Evolutionary conservation across 2,329 filamentous ascomycete genomes (phyloP), one percentile per base, ranked within the genome.

Genomic region (Exophiala lecanii-corni): DNA sequence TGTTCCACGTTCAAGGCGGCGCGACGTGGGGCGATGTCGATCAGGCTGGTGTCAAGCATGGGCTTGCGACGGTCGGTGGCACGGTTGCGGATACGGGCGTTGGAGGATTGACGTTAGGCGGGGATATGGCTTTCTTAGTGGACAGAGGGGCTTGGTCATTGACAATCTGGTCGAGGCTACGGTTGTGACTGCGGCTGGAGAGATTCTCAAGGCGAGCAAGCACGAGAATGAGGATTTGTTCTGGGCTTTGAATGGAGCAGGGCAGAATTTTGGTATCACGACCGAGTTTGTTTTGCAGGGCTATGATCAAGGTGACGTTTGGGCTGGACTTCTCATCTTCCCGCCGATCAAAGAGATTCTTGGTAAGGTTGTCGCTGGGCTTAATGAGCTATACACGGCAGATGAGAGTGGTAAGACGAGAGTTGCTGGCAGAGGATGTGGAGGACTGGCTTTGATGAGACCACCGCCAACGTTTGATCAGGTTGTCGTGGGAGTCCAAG

Each of bases 71-170:
- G 1, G 74, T 81, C 0, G 78, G 78, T 6, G 79, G 79, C 2
- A 80, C 78, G 0, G 76, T 82, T 7, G 75, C 75, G 31, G 75
- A 81, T 50, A 82, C 78, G 1, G 79, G 79, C 4, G 73, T 82
- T 4, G 78, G 76, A 2, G 79, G 76, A 0, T 62, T 82, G 10
- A 71, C 73, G 0, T 58, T 81, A 1, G 76, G 76, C 1, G 78
- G 78, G 17, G 78, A 1, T 78, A 76, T 53, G 77, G 79, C 1
- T 72, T 73, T 59, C 61, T 82, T 12, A 72, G 68, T 18, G 73
- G 75, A 1, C 62, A 65, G 21, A 64, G 77, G 39, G 81, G 81
- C 0, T 64, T 82, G 5, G 67, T 67, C 0, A 72, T 76, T 37
- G 75, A 76, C 58, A 69, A 71, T 46, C 61, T 77, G 5, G 64